Base-by-base conservation (phyloP, 306 rosid genomes). In the Fragaria iinumae region DNA sequence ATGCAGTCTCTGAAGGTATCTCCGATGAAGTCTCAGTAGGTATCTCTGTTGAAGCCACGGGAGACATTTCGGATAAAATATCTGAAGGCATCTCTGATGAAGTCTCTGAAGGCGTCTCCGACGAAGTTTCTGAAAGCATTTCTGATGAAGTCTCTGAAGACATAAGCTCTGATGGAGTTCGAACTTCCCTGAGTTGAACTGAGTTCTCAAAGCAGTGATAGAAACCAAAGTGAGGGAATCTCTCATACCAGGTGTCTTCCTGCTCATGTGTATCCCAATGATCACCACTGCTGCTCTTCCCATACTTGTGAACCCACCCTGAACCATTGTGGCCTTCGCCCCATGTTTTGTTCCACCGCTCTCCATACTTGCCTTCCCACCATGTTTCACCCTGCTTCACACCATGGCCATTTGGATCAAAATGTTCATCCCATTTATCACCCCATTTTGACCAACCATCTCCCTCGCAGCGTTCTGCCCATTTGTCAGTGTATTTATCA, bases 371-470 rank as follows among this genome's bases (percentile, higher is more conserved):
- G 4, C 98, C 96, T 79, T 85, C 93, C 98, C 99, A 96, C 99
- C 99, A 96, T 23, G 87, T 91, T 83, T 96, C 99, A 0, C 99
- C 99, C 73, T 96, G 99, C 86, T 96, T 96, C 82, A 88, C 74
- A 7, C 99, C 99, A 25, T 83, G 76, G 12, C 81, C 41, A 36
- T 87, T 89, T 27, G 80, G 87, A 76, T 92, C 93, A 10, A 96
- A 96, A 74, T 87, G 85, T 79, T 96, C 99, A 72, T 96, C 99
- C 99, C 99, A 96, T 84, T 96, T 96, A 91, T 96, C 98, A 38
- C 99, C 99, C 99, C 99, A 96, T 83, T 92, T 96, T 38, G 89
- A 83, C 99, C 98, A 92, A 41, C 93, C 91, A 71, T 87, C 99
- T 0, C 86, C 89, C 79, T 83, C 86, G 1, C 75, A 75, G 23